Evolutionary conservation across 495 filamentous ascomycete species (phyloP).

Genomic region (Penicillium coffeae): DNA sequence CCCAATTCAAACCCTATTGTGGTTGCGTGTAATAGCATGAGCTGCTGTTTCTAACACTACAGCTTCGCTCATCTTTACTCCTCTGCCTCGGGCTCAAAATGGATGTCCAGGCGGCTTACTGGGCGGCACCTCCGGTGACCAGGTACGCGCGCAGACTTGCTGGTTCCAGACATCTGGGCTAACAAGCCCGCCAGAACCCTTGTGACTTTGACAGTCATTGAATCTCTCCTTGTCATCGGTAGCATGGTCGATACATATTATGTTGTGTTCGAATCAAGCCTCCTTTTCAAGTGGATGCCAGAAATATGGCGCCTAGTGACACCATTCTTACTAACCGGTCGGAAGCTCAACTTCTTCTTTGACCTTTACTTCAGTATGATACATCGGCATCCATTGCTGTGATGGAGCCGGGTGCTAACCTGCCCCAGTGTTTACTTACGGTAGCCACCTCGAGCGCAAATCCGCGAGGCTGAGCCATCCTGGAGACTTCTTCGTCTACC

Average conservation of each 20-base stretch:
- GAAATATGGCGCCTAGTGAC: slow-evolving; percentile 67
- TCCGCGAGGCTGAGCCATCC: slow-evolving; percentile 57
- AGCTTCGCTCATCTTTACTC: not conserved
- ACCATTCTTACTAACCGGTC: slow-evolving; percentile 67
- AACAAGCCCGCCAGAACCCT: slow-evolving; percentile 55
- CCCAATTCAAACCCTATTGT: not conserved
- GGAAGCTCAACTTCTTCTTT: slow-evolving; percentile 61
- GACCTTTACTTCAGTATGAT: slow-evolving; percentile 78
- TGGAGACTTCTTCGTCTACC: slow-evolving; percentile 67
- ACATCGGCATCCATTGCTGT: slow-evolving; percentile 12
- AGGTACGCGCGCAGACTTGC: slow-evolving; percentile 45
- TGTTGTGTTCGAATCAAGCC: slow-evolving; percentile 54
- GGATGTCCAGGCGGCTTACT: slow-evolving; percentile 54
- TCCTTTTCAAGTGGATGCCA: slow-evolving; percentile 61
- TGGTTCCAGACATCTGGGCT: slow-evolving; percentile 8
- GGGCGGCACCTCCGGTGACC: slow-evolving; percentile 65
- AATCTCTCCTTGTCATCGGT: slow-evolving; percentile 60
- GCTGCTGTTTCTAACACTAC: slow-evolving; percentile 9
- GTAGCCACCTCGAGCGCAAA: slow-evolving; percentile 56
- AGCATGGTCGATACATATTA: slow-evolving; percentile 49
- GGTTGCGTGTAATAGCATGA: slow-evolving; percentile 10
- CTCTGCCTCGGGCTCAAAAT: slow-evolving; percentile 27
- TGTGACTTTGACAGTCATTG: slow-evolving; percentile 60
- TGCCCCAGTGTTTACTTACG: slow-evolving; percentile 60
- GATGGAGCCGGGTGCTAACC: slow-evolving; percentile 25